Evolutionary conservation across 1,284 basidiomycete species (phyloP), one percentile per base, ranked within the genome.

Genomic region (Apiotrichum gracile): DNA sequence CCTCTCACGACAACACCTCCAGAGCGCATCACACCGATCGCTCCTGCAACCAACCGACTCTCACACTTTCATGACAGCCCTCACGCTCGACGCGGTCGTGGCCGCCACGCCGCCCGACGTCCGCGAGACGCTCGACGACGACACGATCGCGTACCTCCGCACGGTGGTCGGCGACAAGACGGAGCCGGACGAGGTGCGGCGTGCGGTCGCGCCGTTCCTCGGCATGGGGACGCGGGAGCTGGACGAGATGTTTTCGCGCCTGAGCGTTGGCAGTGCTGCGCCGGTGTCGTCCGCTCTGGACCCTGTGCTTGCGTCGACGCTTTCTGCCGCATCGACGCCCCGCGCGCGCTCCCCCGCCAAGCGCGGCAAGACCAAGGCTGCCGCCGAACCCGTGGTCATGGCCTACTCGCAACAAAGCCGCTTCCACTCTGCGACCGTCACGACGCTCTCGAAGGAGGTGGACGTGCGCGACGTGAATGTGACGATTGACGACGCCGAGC

Each of bases 381-480:
- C 16, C 9, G 26, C 17, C 29, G 21, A 4, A 12, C 34, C 5
- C 38, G 27, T 22, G 9, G 17, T 24, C 6, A 38, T 59, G 24
- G 57, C 57, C 1, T 55, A 53, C 41, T 55, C 54, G 17, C 76
- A 78, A 50, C 77, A 78, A 54, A 72, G 74, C 0, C 77, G 81
- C 19, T 82, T 82, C 64, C 76, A 80, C 64, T 63, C 75, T 25
- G 78, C 78, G 40, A 77, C 77, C 4, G 70, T 78, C 39, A 74
- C 75, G 29, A 65, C 65, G 35, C 70, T 70, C 4, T 54, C 47
- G 16, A 71, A 66, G 47, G 79, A 81, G 55, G 69, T 82, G 55
- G 81, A 82, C 59, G 71, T 82, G 31, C 72, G 77, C 39, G 75
- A 65, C 47, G 78, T 82, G n/a, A 76, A 65, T 9, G 68, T 82